These are phyloP conservation scores for Pythium oligandrum DNA, from an alignment of 352 stramenopile species.

Conservation along the genomic window DNA sequence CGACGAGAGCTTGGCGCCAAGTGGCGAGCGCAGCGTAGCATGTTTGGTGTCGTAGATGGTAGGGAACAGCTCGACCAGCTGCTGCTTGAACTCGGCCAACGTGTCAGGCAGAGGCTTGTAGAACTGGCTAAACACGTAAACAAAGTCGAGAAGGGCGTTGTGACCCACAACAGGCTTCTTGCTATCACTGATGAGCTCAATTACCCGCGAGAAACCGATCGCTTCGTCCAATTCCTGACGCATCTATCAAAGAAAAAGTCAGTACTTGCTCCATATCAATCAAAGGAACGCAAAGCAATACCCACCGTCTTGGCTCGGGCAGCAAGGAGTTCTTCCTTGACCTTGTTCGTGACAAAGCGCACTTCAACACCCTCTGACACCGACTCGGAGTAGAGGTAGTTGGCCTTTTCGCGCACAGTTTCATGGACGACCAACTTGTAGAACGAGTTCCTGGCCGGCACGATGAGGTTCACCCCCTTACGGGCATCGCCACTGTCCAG, in stretches of 20 bases:
- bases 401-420: slow-evolving; percentile 45
- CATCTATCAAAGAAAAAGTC: slow-evolving; percentile 23
- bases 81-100: slow-evolving; percentile 62
- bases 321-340: slow-evolving; percentile 57
- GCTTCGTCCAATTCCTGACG: slow-evolving; percentile 56
- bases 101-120: slow-evolving; percentile 68
- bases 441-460: slow-evolving; percentile 64
- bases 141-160: slow-evolving; percentile 82
- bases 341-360: slow-evolving; percentile 53
- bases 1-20: slow-evolving; percentile 51
- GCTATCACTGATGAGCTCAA: slow-evolving; percentile 62
- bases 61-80: slow-evolving; percentile 67
- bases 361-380: slow-evolving; percentile 44
- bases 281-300: too few species aligned
- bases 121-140: slow-evolving; percentile 84
- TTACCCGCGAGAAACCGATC: slow-evolving; percentile 76
- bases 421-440: slow-evolving; percentile 74
- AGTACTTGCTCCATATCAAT: background rate
- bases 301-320: slow-evolving; percentile 31
- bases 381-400: slow-evolving; percentile 58
- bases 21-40: slow-evolving; percentile 44
- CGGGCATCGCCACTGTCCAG: slow-evolving; percentile 34
- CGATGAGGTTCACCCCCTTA: slow-evolving; percentile 45
- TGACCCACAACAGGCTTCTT: slow-evolving; percentile 77
- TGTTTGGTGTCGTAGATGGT: slow-evolving; percentile 82